Evolutionary conservation across 192 early-diverging fungal species (phyloP).

Genomic region (Backusella macrospora): DNA sequence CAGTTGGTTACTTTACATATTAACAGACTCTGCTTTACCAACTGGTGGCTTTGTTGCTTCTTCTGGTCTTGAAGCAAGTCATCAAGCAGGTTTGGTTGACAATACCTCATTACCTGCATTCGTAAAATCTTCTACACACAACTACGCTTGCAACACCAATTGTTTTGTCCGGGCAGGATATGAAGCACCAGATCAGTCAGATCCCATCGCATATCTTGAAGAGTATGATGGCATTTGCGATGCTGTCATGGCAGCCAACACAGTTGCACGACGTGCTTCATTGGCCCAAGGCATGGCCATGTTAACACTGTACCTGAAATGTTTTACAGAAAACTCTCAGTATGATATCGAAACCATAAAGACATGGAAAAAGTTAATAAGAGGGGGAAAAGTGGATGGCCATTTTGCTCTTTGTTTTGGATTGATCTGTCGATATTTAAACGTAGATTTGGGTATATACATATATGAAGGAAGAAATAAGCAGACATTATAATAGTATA

Average conservation of each 20-base stretch:
- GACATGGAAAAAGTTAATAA: slow-evolving; percentile 41
- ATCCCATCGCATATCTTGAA: slow-evolving; percentile 32
- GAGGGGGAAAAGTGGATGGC: slow-evolving; percentile 50
- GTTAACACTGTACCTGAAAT: slow-evolving; percentile 63
- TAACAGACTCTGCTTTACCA: slow-evolving; percentile 92
- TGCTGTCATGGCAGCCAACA: slow-evolving; percentile 50
- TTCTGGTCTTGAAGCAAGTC: slow-evolving; percentile 84
- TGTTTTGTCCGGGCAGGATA: slow-evolving; percentile 70
- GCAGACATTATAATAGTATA: not conserved
- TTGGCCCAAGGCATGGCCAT: slow-evolving; percentile 70
- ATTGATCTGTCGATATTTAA: slow-evolving; percentile 60
- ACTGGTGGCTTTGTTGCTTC: slow-evolving; percentile 96
- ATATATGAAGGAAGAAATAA: not conserved
- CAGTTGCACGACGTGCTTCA: slow-evolving; percentile 67
- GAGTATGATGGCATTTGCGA: slow-evolving; percentile 37
- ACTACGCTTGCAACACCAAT: slow-evolving; percentile 69
- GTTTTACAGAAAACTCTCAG: slow-evolving; percentile 48
- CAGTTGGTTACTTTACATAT: slow-evolving; percentile 78
- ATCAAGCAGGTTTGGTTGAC: slow-evolving; percentile 67
- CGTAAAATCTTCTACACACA: slow-evolving; percentile 62
- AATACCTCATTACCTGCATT: slow-evolving; percentile 46
- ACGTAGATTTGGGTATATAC: slow-evolving; percentile 56
- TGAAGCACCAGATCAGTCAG: slow-evolving; percentile 33
- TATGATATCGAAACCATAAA: slow-evolving; percentile 27
- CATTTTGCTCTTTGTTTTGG: slow-evolving; percentile 87